A percentile compares a stretch with the other conserved stretches of the same genome.
Conservation (phyloP, 768 basidiomycete species). For the Mycena leptocephala region DNA sequence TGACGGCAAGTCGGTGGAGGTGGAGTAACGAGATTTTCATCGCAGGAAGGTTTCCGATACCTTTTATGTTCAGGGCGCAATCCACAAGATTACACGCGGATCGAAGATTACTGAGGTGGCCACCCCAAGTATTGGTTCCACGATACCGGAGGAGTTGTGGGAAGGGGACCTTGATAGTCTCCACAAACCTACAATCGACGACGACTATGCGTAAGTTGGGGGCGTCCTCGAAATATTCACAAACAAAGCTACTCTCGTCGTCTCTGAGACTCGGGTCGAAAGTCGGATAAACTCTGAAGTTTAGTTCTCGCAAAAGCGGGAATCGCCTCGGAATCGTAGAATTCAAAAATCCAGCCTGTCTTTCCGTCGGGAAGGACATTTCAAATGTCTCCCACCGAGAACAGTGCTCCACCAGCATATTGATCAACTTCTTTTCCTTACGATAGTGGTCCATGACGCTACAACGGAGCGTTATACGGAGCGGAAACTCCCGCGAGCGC, state of each 20-base stretch:
- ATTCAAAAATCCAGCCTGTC: background rate
- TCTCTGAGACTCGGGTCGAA: too few relatives aligned
- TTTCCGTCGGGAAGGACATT: background rate
- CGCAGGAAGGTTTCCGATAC: background rate
- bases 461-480: background rate
- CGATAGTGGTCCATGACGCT: too few relatives aligned
- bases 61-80: background rate
- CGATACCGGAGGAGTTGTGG: background rate
- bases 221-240: background rate
- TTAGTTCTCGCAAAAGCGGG: background rate
- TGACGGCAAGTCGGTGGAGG: background rate
- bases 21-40: background rate
- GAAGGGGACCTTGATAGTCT: background rate
- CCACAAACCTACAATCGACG: background rate
- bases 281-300: background rate
- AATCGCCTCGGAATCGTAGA: background rate
- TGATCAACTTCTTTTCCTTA: too few relatives aligned
- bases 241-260: too few relatives aligned
- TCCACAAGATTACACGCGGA: slow-evolving; percentile 3
- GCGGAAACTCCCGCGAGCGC: background rate
- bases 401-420: background rate
- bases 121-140: background rate
- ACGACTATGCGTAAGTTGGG: background rate
- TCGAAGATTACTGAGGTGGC: background rate
- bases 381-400: background rate